These are phyloP conservation scores for Syzygium aromaticum DNA, from an alignment of 345 rosid species.

Conservation along the genomic window DNA sequence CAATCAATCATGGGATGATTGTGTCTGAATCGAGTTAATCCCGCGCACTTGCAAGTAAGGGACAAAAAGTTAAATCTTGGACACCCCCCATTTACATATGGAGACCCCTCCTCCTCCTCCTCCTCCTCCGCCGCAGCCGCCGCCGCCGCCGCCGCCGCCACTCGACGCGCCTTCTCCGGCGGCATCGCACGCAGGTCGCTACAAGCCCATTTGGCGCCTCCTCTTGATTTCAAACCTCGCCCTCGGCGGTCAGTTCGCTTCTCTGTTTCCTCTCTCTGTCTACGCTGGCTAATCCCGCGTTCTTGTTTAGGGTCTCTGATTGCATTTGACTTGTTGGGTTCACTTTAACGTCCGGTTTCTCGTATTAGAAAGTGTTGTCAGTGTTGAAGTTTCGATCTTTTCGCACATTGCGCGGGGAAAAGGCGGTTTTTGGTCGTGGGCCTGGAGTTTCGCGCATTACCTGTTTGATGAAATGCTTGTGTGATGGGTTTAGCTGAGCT, in stretches of 20 bases:
- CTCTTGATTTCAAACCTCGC: conserved; percentile 64
- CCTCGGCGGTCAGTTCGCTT: conserved; percentile 44
- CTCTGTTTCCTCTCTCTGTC: background rate
- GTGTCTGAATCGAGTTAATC: background rate
- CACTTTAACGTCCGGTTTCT: background rate
- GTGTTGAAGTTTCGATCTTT: background rate
- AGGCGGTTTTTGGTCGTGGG: background rate
- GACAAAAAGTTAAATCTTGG: background rate
- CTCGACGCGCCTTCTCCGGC: conserved; percentile 2
- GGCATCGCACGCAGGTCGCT: conserved; percentile 23
- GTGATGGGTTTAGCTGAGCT: background rate
- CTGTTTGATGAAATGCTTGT: background rate
- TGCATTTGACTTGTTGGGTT: background rate
- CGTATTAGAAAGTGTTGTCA: background rate
- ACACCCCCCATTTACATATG: background rate
- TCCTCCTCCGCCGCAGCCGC: background rate
- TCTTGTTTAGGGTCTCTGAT: background rate
- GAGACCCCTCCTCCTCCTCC: background rate
- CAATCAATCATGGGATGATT: background rate
- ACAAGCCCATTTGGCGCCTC: conserved; percentile 47
- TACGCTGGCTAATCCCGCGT: background rate
- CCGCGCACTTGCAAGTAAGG: background rate
- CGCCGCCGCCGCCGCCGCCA: background rate
- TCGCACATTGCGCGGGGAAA: background rate
- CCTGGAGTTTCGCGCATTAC: background rate